Percentiles rank a stretch among this genome's conserved stretches.
phyloP scores from a whole-genome alignment of 768 basidiomycete species.

The Phanerochaete sordida region DNA sequence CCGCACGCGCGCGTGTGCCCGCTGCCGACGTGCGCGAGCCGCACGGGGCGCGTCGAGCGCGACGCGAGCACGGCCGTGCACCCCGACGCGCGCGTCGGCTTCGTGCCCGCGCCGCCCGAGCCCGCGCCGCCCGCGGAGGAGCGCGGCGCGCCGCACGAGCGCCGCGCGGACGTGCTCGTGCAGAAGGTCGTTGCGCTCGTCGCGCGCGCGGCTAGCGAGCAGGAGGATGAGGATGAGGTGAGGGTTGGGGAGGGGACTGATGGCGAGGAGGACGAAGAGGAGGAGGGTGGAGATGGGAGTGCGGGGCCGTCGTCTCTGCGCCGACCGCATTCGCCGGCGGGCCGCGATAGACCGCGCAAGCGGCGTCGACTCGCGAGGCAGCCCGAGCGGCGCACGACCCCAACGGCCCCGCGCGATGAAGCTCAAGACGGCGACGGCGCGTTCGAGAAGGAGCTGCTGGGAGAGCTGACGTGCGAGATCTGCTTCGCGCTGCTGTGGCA shows the following conservation, averaged over 20 bases:
- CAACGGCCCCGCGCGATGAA: slow-evolving; percentile 24
- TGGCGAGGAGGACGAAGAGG: slow-evolving; percentile 23
- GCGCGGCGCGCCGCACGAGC: slow-evolving; percentile 9
- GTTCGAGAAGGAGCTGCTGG: slow-evolving; percentile 59
- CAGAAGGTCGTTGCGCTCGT: slow-evolving; percentile 49
- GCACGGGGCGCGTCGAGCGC: slow-evolving; percentile 11
- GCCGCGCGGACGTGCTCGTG: slow-evolving; percentile 50
- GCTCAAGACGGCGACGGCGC: slow-evolving; percentile 14
- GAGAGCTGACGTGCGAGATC: slow-evolving; percentile 86
- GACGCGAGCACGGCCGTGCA: slow-evolving; percentile 39
- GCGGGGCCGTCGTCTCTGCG: neutral
- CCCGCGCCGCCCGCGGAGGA: slow-evolving; percentile 5
- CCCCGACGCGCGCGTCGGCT: slow-evolving; percentile 27
- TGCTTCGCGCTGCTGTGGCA: slow-evolving; percentile 82
- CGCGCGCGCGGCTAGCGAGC: slow-evolving; percentile 13
- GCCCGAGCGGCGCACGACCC: slow-evolving; percentile 18
- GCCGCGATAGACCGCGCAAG: slow-evolving; percentile 2
- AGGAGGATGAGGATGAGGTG: neutral
- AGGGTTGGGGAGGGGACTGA: neutral
- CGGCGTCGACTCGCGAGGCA: neutral
- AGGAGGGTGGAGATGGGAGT: neutral
- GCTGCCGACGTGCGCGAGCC: slow-evolving; percentile 30
- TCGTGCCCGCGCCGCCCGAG: slow-evolving; percentile 27
- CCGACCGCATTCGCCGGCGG: neutral
- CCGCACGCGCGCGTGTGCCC: slow-evolving; percentile 25